Conservation (phyloP, 2,329 filamentous ascomycete genomes). For the Fusarium sp. region DNA sequence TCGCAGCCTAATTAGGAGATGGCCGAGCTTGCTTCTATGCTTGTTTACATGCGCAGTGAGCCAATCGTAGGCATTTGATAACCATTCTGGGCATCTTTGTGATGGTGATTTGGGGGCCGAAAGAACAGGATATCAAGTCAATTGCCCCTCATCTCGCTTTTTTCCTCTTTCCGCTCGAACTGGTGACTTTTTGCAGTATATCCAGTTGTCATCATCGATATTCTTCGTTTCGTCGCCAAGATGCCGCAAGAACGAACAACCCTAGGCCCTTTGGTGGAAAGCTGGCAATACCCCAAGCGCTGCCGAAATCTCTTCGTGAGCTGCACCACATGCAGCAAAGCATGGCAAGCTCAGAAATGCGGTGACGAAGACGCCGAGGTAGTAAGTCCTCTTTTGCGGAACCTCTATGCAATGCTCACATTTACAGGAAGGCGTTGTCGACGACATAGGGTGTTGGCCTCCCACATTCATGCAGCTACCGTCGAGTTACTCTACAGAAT, state of each 20-base stretch:
- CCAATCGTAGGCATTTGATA: neutral
- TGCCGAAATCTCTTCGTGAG: neutral
- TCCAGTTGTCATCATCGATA: too few relatives aligned
- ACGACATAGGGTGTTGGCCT: neutral
- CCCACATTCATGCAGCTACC: neutral
- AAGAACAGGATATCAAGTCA: too few relatives aligned
- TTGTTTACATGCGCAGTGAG: too few relatives aligned
- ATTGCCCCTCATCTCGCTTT: neutral
- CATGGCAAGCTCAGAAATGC: neutral
- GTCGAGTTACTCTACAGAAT: accelerated
- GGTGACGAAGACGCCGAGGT: neutral
- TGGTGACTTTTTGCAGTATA: too few relatives aligned
- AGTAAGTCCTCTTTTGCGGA: neutral
- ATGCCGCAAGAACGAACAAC: neutral
- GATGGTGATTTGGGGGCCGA: neutral
- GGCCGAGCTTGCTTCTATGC: neutral
- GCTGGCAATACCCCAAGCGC: neutral
- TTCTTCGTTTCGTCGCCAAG: too few relatives aligned
- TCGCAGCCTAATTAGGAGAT: neutral
- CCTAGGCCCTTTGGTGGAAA: neutral
- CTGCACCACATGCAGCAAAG: neutral
- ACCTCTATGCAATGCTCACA: too few relatives aligned
- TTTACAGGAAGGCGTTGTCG: neutral
- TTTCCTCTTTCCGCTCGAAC: too few relatives aligned
- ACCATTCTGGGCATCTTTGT: too few relatives aligned